phyloP scores from a whole-genome alignment of 169 alveolate species.

The Nephromyces sp. region DNA sequence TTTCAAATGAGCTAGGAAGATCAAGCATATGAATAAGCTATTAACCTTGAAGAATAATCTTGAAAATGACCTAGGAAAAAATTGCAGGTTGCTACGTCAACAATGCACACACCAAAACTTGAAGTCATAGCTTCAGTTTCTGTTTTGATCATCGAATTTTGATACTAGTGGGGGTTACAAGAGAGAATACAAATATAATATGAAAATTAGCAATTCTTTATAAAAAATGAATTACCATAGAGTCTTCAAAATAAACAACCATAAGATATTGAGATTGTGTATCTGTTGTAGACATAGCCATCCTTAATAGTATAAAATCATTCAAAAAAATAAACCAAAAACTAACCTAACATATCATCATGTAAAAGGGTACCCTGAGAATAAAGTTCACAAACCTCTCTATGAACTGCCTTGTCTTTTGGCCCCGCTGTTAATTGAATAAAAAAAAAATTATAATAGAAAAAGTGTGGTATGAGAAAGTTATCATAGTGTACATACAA shows the following conservation, averaged over 20 bases:
- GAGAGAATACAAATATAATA: background rate
- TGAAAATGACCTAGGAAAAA: background rate
- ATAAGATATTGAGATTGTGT: constrained; percentile 1
- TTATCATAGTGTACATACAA: background rate
- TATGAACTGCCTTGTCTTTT: constrained; percentile 61
- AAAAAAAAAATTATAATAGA: background rate
- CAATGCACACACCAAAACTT: constrained; percentile 5
- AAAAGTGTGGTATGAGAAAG: too few relatives aligned
- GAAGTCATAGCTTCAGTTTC: background rate
- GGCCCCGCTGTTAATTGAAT: constrained; percentile 53
- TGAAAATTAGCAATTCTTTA: background rate
- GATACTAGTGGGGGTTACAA: background rate
- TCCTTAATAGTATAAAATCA: too few relatives aligned
- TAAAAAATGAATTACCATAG: background rate
- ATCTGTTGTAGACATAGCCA: too few relatives aligned
- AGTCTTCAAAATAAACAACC: background rate
- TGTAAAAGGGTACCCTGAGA: constrained; percentile 29
- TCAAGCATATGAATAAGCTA: too few relatives aligned
- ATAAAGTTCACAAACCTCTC: constrained; percentile 33
- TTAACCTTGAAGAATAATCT: constrained; percentile 6
- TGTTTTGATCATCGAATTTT: background rate
- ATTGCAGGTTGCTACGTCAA: constrained; percentile 15
- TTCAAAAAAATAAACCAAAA: background rate
- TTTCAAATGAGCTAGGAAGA: too few relatives aligned
- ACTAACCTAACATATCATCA: constrained; percentile 27